phyloP scores from a whole-genome alignment of 75 land plant species.

The Isoetes taiwanensis region DNA sequence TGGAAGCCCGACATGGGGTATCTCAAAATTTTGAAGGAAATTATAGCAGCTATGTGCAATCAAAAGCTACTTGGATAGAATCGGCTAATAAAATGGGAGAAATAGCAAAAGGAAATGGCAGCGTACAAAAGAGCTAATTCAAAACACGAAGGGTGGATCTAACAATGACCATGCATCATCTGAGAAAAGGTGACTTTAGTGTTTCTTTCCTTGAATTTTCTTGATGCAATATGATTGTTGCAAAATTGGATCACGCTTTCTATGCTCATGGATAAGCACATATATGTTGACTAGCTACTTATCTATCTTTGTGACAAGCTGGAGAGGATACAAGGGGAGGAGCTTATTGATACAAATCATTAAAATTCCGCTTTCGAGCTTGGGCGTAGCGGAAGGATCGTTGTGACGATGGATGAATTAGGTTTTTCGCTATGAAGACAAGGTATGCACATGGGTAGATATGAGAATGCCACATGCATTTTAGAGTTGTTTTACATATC shows the following conservation, averaged over 20 bases:
- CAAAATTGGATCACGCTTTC: neutral
- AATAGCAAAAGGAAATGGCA: slow-evolving; percentile 97
- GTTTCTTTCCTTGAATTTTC: neutral
- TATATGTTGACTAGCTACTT: no score
- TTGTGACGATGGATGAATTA: slow-evolving; percentile 45
- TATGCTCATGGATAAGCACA: no score
- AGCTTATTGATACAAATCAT: slow-evolving; percentile 64
- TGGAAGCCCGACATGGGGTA: slow-evolving; percentile 93
- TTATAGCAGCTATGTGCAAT: slow-evolving; percentile 58
- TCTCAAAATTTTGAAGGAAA: slow-evolving; percentile 78
- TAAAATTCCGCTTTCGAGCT: slow-evolving; percentile 87
- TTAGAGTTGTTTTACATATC: no score
- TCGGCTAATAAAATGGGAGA: slow-evolving; percentile 83
- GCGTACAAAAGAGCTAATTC: slow-evolving; percentile 60
- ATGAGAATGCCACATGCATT: no score
- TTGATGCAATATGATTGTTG: neutral
- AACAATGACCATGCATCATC: slow-evolving; percentile 84
- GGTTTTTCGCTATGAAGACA: slow-evolving; percentile 43
- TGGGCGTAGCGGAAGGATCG: slow-evolving; percentile 74
- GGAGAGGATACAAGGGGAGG: slow-evolving; percentile 75
- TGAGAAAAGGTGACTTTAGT: slow-evolving; percentile 72
- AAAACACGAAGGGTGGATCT: slow-evolving; percentile 70
- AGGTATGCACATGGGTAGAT: slow-evolving; percentile 31
- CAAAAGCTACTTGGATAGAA: slow-evolving; percentile 75
- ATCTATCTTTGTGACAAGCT: no score